Base-by-base conservation (phyloP, 352 stramenopile genomes). In the Albugo candida region DNA sequence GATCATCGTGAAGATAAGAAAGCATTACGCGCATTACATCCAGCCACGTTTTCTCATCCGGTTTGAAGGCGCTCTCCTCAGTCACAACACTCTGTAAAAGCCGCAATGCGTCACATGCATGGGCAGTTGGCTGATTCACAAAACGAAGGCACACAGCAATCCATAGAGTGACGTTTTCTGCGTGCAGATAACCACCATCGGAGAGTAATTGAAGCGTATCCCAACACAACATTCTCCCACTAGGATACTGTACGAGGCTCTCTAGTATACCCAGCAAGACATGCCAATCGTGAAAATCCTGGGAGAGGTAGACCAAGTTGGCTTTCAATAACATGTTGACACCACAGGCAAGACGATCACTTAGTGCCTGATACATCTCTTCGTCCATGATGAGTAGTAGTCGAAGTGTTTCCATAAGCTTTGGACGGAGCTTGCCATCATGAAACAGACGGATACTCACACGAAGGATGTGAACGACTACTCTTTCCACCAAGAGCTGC, bases 21-120 rank as follows among this genome's bases (percentile, higher is more conserved):
- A 92, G 67, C 71, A 92, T 87, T 47, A 88, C 73, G 5, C 65
- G 75, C 75, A 92, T 86, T 12, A 92, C 64, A 52, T 88, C 67
- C 40, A 92, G 60, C 78, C 78, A 92, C 36, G 65, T 69, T 18
- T 54, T 61, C 21, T 66, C 70, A 41, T 81, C 67, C 63, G 83
- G 76, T 48, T 71, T 75, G 67, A 84, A 81, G 13, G 69, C 56
- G 40, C 62, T 83, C 35, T 83, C 67, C 39, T 71, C 81, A 37
- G 78, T 82, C 0, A 72, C 78, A n/a, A 86, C 49, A 13, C 61
- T 59, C 55, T 88, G 73, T 11, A 92, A 49, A 12, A 88, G 49
- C 2, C 79, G 75, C 35, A 92, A 56, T 1, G 78, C 75, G 19
- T 88, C 75, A 31, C 76, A 71, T 13, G 77, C 72, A 48, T 78